phyloP scores from a whole-genome alignment of 345 rosid species.

The Stellera chamaejasme region DNA sequence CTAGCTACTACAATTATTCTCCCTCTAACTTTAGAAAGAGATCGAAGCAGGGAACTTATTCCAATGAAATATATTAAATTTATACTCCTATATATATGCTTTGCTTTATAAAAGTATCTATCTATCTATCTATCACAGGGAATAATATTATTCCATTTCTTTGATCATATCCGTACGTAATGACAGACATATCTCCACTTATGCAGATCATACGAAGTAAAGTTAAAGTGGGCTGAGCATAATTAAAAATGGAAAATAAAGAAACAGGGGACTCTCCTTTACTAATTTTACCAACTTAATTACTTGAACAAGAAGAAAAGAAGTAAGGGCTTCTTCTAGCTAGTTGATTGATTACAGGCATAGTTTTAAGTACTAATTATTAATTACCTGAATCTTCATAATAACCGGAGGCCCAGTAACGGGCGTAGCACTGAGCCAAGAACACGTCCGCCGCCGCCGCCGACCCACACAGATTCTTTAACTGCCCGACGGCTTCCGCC shows the following conservation, averaged over 20 bases:
- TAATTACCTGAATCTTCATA: constrained; percentile 60
- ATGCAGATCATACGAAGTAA: too few species aligned
- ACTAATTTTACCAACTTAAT: background rate
- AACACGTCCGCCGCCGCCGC: constrained; percentile 80
- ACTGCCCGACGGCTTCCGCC: constrained; percentile 42
- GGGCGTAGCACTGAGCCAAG: constrained; percentile 76
- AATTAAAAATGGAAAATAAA: background rate
- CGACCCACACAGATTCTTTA: constrained; percentile 69
- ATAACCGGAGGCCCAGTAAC: constrained; percentile 87
- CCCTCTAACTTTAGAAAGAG: too few species aligned
- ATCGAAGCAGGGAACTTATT: constrained; percentile 3
- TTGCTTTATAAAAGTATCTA: constrained; percentile 19
- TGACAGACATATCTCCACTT: too few species aligned
- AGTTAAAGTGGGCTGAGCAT: background rate
- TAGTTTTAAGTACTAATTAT: too few species aligned
- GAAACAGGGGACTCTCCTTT: too few species aligned
- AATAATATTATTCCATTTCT: too few species aligned
- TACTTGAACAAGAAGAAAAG: background rate
- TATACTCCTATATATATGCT: constrained; percentile 15
- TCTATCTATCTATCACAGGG: background rate
- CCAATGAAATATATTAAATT: constrained; percentile 8
- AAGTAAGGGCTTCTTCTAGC: background rate
- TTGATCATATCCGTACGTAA: too few species aligned
- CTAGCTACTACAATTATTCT: too few species aligned
- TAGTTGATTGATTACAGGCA: constrained; percentile 7